Conservation (phyloP, 2,329 filamentous ascomycete genomes). For the Mycosphaerella sp. region DNA sequence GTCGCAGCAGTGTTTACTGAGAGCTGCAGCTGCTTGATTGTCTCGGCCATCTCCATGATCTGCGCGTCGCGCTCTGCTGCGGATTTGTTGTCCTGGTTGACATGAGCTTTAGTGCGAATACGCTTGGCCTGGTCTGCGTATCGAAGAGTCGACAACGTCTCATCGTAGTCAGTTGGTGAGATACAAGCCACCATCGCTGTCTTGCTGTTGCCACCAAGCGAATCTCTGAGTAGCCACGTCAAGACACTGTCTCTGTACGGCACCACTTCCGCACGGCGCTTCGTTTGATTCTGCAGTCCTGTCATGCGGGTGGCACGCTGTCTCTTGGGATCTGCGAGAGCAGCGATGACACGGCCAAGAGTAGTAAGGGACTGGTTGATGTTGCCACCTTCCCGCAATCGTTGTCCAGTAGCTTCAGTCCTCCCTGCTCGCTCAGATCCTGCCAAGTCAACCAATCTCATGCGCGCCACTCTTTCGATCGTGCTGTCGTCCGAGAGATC, state of each 20-base stretch:
- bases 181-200: constrained; percentile 99
- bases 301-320: constrained; percentile 40
- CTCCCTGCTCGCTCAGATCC: constrained; percentile 92
- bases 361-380: constrained; percentile 99
- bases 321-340: constrained; percentile 64
- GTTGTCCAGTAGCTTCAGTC: constrained; percentile 86
- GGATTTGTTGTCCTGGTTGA: constrained; percentile 93
- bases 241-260: constrained; percentile 86
- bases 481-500: constrained; percentile 97
- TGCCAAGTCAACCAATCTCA: constrained; percentile 88
- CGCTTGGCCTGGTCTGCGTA: constrained; percentile 98
- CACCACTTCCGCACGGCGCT: constrained; percentile 53
- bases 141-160: constrained; percentile 89
- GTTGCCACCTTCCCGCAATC: constrained; percentile 89
- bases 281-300: constrained; percentile 40
- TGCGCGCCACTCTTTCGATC: constrained; percentile 87
- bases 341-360: constrained; percentile 89
- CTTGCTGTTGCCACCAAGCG: constrained; percentile 91
- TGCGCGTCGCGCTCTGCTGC: constrained; percentile 91
- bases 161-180: constrained; percentile 90
- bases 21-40: constrained; percentile 79
- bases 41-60: constrained; percentile 89
- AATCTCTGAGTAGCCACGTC: constrained; percentile 89
- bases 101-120: constrained; percentile 86
- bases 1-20: constrained; percentile 53